Evolutionary conservation across 495 filamentous ascomycete species (phyloP).

Genomic region (Penicillium lividum): DNA sequence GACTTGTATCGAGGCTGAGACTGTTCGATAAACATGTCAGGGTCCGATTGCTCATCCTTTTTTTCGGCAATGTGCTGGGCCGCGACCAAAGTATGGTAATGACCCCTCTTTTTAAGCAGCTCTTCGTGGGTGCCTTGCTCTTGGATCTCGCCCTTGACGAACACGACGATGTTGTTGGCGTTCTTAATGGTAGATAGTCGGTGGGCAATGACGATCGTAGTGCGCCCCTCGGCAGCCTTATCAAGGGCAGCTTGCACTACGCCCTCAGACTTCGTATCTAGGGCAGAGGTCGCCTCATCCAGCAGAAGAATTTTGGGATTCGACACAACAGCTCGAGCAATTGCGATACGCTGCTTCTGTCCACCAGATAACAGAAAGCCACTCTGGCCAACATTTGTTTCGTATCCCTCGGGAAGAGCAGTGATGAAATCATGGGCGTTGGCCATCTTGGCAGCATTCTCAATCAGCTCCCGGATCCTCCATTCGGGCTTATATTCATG

Average conservation of each 20-base stretch:
- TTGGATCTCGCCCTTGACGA: constrained; percentile 79
- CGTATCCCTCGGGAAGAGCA: constrained; percentile 82
- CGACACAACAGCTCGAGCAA: constrained; percentile 86
- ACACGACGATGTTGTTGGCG: constrained; percentile 94
- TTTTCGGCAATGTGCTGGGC: constrained; percentile 75
- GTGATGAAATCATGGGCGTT: constrained; percentile 92
- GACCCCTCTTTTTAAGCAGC: constrained; percentile 57
- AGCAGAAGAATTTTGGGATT: constrained; percentile 95
- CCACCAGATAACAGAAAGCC: constrained; percentile 91
- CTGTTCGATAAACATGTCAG: constrained; percentile 11
- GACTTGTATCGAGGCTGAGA: constrained; percentile 11
- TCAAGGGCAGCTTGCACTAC: constrained; percentile 94
- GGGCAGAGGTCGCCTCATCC: constrained; percentile 90
- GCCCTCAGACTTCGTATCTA: constrained; percentile 95
- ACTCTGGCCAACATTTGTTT: constrained; percentile 93
- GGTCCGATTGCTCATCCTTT: constrained; percentile 44
- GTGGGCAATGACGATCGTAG: constrained; percentile 95
- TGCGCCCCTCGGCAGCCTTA: constrained; percentile 82
- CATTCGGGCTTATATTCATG: constrained; percentile 67
- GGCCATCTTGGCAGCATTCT: constrained; percentile 82
- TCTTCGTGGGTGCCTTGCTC: constrained; percentile 84
- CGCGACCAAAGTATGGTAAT: constrained; percentile 77
- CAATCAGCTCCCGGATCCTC: constrained; percentile 65
- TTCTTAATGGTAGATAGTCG: constrained; percentile 90
- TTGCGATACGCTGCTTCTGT: constrained; percentile 92